Conservation (phyloP, 495 filamentous ascomycete species). For the Trichoderma parareesei region DNA sequence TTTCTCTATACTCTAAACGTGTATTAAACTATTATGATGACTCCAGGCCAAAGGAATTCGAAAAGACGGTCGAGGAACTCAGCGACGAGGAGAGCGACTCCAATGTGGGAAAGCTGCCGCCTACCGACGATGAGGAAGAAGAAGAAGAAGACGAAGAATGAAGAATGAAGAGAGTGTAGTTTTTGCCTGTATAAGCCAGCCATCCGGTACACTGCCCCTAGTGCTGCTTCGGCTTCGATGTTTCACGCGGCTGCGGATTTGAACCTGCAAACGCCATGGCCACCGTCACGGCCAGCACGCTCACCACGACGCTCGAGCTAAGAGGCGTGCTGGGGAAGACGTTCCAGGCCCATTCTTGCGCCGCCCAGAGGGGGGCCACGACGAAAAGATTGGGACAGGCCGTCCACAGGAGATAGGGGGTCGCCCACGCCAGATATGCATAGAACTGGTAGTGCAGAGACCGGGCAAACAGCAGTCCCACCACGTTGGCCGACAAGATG, state of each 20-base stretch:
- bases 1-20: not conserved
- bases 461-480: slow-evolving; percentile 85
- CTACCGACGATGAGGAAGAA: slow-evolving; percentile 50
- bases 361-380: slow-evolving; percentile 65
- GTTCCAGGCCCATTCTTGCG: slow-evolving; percentile 97
- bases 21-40: not conserved
- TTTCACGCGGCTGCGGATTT: not conserved
- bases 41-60: slow-evolving; percentile 71
- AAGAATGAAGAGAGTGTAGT: no score
- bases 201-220: not conserved
- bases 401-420: slow-evolving; percentile 85
- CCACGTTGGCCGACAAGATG: slow-evolving; percentile 68
- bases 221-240: slow-evolving; percentile 17
- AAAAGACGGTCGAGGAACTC: slow-evolving; percentile 48
- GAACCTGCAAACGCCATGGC: slow-evolving; percentile 51
- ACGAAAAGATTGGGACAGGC: slow-evolving; percentile 64
- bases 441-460: slow-evolving; percentile 97
- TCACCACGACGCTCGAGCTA: slow-evolving; percentile 74
- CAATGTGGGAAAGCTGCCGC: slow-evolving; percentile 72
- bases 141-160: slow-evolving; percentile 14
- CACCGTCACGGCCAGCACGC: slow-evolving; percentile 57
- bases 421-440: slow-evolving; percentile 83
- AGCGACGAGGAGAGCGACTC: slow-evolving; percentile 69
- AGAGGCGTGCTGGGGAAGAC: slow-evolving; percentile 79
- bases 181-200: not conserved